Evolutionary conservation across 352 stramenopile genomes (phyloP).

Genomic region (Phytophthora melonis): DNA sequence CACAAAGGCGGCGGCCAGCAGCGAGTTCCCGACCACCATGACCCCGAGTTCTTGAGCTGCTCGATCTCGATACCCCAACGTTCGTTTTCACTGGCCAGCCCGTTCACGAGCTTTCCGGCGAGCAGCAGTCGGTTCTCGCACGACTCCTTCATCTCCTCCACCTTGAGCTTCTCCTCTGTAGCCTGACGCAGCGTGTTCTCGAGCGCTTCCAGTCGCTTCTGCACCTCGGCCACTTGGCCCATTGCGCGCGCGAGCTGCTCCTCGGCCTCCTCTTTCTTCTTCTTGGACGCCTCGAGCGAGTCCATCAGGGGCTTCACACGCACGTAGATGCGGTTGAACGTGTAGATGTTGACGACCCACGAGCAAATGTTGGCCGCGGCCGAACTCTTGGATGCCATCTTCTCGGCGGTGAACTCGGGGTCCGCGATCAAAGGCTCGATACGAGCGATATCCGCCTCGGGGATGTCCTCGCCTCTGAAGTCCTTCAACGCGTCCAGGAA

Average conservation of each 20-base stretch:
- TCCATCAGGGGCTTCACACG: conserved; percentile 99
- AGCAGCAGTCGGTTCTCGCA: conserved; percentile 94
- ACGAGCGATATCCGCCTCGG: conserved; percentile 93
- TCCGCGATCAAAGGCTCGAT: conserved; percentile 94
- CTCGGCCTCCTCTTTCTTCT: conserved; percentile 94
- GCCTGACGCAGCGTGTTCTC: conserved; percentile 95
- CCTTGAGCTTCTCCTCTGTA: conserved; percentile 96
- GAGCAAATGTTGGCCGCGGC: conserved; percentile 97
- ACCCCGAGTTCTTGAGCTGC: conserved; percentile 94
- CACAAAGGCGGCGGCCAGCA: conserved; percentile 97
- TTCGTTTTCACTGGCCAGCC: conserved; percentile 96
- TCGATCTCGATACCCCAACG: conserved; percentile 98
- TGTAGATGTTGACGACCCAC: conserved; percentile 99
- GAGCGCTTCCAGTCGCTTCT: conserved; percentile 92
- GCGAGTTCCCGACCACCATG: conserved; percentile 97
- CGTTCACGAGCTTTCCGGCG: conserved; percentile 96
- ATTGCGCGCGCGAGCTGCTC: conserved; percentile 93
- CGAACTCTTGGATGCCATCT: conserved; percentile 97
- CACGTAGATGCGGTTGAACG: conserved; percentile 99
- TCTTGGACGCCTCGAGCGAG: conserved; percentile 94
- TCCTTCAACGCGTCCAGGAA: conserved; percentile 95
- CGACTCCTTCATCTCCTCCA: conserved; percentile 95
- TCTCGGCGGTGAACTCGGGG: conserved; percentile 95
- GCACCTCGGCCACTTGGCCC: conserved; percentile 94
- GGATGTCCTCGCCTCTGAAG: conserved; percentile 96